These are phyloP conservation scores for Trametes coccinea DNA, from an alignment of 768 basidiomycete genomes.

Conservation along the genomic window DNA sequence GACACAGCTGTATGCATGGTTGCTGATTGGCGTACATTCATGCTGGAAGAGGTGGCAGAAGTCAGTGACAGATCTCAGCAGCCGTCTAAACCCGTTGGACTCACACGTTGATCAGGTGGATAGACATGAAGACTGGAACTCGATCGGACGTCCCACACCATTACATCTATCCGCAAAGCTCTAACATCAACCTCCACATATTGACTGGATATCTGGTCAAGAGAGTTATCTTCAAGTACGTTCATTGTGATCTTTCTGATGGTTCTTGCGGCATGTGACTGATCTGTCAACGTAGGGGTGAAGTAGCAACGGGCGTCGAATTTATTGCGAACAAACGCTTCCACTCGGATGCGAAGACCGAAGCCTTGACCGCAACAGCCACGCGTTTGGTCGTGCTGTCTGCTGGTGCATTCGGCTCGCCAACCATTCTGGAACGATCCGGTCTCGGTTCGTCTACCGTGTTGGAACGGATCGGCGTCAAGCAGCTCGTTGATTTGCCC, in stretches of 20 bases:
- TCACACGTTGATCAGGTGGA: constrained; percentile 43
- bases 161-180: constrained; percentile 37
- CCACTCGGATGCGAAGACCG: constrained; percentile 14
- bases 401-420: constrained; percentile 45
- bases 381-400: constrained; percentile 40
- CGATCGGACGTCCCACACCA: constrained; percentile 58
- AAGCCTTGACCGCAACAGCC: constrained; percentile 30
- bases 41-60: constrained; percentile 50
- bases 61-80: constrained; percentile 33
- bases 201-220: constrained; percentile 38
- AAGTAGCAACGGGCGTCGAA: constrained; percentile 42
- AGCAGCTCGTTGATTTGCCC: constrained; percentile 38
- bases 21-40: background rate
- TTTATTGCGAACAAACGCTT: constrained; percentile 34
- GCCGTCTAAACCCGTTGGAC: background rate
- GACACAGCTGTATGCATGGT: too few relatives aligned
- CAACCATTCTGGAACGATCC: constrained; percentile 56
- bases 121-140: constrained; percentile 51
- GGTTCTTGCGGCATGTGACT: too few relatives aligned
- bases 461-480: constrained; percentile 35
- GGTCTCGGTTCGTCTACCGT: constrained; percentile 41
- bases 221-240: constrained; percentile 39
- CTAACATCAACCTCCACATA: constrained; percentile 30
- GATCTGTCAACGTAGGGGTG: constrained; percentile 28
- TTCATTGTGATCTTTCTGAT: too few relatives aligned